Evolutionary conservation across 108 stramenopile genomes (phyloP).

Genomic region (Pseudonitzschia delicatissima): DNA sequence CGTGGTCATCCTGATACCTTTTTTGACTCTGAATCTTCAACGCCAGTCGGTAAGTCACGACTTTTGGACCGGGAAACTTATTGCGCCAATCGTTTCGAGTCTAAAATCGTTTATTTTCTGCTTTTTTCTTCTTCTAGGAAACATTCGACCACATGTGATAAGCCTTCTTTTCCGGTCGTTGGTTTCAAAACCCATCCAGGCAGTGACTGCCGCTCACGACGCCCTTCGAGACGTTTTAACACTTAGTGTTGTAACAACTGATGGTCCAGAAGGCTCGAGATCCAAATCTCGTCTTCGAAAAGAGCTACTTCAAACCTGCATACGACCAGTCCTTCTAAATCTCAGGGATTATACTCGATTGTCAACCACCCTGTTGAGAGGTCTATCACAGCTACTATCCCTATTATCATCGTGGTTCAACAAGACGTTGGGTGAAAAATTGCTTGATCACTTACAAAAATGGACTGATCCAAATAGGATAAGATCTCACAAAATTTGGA

Average conservation of each 20-base stretch:
- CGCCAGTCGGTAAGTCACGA: slow-evolving; percentile 47
- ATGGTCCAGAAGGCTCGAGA: slow-evolving; percentile 34
- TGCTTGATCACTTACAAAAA: slow-evolving; percentile 79
- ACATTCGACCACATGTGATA: slow-evolving; percentile 81
- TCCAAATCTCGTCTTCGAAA: slow-evolving; percentile 67
- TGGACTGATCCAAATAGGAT: slow-evolving; percentile 74
- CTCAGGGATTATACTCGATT: slow-evolving; percentile 75
- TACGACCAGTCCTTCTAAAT: slow-evolving; percentile 76
- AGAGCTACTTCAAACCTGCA: slow-evolving; percentile 83
- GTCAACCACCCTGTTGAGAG: slow-evolving; percentile 62
- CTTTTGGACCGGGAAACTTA: neutral
- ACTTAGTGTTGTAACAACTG: slow-evolving; percentile 38
- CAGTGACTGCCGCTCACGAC: slow-evolving; percentile 59
- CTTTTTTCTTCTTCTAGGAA: slow-evolving; percentile 37
- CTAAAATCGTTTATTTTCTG: neutral
- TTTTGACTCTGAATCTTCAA: slow-evolving; percentile 69
- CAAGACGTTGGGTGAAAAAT: slow-evolving; percentile 79
- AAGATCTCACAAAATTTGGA: slow-evolving; percentile 58
- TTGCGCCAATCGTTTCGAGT: neutral
- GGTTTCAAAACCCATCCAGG: slow-evolving; percentile 51
- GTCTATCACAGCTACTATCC: slow-evolving; percentile 63
- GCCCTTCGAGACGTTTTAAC: slow-evolving; percentile 66
- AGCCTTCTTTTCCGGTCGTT: slow-evolving; percentile 79
- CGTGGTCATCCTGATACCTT: slow-evolving; percentile 58
- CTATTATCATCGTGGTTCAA: slow-evolving; percentile 85